phyloP scores from a whole-genome alignment of 441 rosid species.

The Euphorbia celastroides region DNA sequence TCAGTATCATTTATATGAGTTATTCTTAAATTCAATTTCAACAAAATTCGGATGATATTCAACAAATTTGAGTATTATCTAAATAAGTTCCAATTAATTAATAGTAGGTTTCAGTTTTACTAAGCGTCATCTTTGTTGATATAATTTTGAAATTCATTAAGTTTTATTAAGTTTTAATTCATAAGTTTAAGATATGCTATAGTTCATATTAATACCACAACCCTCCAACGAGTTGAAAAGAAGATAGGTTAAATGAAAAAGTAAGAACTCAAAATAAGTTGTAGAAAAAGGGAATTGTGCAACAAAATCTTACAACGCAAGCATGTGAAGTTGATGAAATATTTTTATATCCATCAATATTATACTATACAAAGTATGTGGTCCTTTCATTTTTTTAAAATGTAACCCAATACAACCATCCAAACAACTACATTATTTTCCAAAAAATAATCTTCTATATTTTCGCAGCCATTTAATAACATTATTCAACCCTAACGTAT shows the following conservation, averaged over 20 bases:
- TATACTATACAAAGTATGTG: slow-evolving; percentile 1
- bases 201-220: too few species aligned
- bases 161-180: too few species aligned
- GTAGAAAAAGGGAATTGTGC: not conserved
- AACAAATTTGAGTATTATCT: too few species aligned
- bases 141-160: too few species aligned
- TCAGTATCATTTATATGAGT: too few species aligned
- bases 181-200: too few species aligned
- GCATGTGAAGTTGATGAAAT: slow-evolving; percentile 7
- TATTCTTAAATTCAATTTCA: too few species aligned
- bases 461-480: not conserved
- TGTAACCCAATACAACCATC: not conserved
- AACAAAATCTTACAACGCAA: slow-evolving; percentile 1
- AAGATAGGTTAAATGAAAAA: not conserved
- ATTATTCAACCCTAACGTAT: not conserved
- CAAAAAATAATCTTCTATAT: not conserved
- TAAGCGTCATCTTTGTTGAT: too few species aligned
- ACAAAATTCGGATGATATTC: too few species aligned
- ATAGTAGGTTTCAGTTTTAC: too few species aligned
- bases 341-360: not conserved
- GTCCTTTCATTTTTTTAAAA: not conserved
- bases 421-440: not conserved
- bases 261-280: slow-evolving; percentile 3
- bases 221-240: too few species aligned
- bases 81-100: too few species aligned